Base-by-base conservation (phyloP, 2,329 filamentous ascomycete genomes). In the Endoconidiophora polonica region DNA sequence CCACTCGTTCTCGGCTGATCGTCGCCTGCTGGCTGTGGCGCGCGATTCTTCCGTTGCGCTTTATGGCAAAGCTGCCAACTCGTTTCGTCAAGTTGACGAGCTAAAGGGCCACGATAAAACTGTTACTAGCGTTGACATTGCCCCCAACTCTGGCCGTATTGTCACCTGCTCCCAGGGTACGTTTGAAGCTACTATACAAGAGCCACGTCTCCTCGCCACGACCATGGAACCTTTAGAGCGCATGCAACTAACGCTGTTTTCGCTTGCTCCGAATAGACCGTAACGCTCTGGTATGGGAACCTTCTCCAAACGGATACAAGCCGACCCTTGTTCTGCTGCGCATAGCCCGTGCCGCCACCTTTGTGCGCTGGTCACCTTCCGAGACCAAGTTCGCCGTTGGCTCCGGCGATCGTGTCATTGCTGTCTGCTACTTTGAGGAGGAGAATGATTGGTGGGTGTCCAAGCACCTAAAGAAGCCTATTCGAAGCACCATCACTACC, bases 401-500 rank as follows among this genome's bases (percentile, higher is more conserved):
- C 54, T 95, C 88, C 24, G 91, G 91, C 55, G 91, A 94, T 58
- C 81, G 91, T 56, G 83, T 94, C 56, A 94, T 98, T 60, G 87
- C 91, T 39, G 77, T 96, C 58, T 98, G 91, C 73, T 96, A 96
- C 71, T 98, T 98, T 59, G 91, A 98, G 63, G 86, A 94, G 64
- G 91, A 98, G 67, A 95, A 98, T 67, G 88, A 98, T 71, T 98
- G 91, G 91, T 98, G 91, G 91, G 90, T 98, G 40, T 95, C 88
- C 37, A 98, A 98, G 74, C 91, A 98, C 68, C 69, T 98, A 62
- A 96, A 96, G 78, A 98, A 96, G 76, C 91, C 91, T 18, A 94
- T 98, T 60, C 84, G 90, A 57, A 94, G 87, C 64, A 98, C 91
- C 52, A 90, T 98, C 59, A 96, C 91, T 50, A 87, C 84, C 14